phyloP scores from a whole-genome alignment of 306 rosid genomes.

The Quercus ilex region DNA sequence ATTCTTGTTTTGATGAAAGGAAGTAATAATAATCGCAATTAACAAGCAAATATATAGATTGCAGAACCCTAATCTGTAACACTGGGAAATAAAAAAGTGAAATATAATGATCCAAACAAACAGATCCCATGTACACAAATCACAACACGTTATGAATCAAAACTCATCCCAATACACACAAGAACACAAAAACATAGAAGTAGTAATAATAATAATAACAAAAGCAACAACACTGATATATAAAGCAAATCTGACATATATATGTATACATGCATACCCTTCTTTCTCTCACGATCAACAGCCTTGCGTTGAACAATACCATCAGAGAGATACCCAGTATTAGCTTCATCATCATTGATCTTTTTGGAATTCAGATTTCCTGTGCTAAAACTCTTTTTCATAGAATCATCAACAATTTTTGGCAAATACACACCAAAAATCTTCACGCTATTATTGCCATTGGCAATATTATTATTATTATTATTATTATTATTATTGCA shows the following conservation, averaged over 20 bases:
- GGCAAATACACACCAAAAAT: constrained; percentile 54
- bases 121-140: no score
- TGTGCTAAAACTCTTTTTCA: constrained; percentile 35
- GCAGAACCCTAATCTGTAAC: not conserved
- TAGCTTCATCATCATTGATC: constrained; percentile 7
- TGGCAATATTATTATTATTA: not conserved
- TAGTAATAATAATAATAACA: no score
- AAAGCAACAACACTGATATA: no score
- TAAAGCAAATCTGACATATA: no score
- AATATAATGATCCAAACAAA: not conserved
- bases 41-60: not conserved
- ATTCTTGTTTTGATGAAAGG: not conserved
- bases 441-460: constrained; percentile 25
- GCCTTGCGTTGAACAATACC: constrained; percentile 31
- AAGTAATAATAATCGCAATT: not conserved
- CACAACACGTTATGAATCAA: not conserved
- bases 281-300: constrained; percentile 36
- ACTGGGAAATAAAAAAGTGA: not conserved
- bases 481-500: constrained; percentile 8
- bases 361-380: constrained; percentile 30
- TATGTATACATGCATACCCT: constrained; percentile 23
- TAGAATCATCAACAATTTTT: not conserved
- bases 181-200: no score
- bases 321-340: constrained; percentile 46
- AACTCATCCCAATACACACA: not conserved